Percentiles rank a stretch among this genome's conserved stretches.
Conservation (phyloP, 2,329 filamentous ascomycete genomes). For the Nothophoma quercina region DNA sequence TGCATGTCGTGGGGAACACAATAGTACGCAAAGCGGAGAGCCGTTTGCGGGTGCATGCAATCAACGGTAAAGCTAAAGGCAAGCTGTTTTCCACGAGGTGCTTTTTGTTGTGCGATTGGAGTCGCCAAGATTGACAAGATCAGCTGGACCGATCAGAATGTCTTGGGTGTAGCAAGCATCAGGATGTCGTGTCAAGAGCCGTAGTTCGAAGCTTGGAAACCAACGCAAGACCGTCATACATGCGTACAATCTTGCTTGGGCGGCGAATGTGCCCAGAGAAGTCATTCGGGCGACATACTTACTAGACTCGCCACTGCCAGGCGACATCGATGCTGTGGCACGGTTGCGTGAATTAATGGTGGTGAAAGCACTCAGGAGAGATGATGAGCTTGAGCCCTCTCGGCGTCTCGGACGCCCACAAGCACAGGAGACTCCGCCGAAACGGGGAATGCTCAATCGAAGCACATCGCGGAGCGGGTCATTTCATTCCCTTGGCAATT, state of each 20-base stretch:
- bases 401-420: constrained; percentile 5
- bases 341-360: neutral
- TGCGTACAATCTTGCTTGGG: neutral
- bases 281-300: neutral
- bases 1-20: neutral
- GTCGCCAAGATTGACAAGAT: constrained; percentile 8
- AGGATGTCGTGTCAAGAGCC: constrained; percentile 7
- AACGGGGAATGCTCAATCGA: constrained; percentile 10
- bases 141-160: constrained; percentile 9
- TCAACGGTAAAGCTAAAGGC: constrained; percentile 3
- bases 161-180: constrained; percentile 27
- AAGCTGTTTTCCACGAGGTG: neutral
- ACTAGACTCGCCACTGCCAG: neutral
- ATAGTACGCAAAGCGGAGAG: neutral
- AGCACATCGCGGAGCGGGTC: constrained; percentile 10
- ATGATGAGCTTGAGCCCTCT: constrained; percentile 3
- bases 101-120: neutral
- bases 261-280: neutral
- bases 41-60: constrained; percentile 2
- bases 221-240: neutral
- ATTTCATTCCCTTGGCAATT: constrained; percentile 15
- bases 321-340: neutral
- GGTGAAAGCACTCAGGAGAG: neutral
- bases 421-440: constrained; percentile 8
- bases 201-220: neutral